Evolutionary conservation across 2,329 filamentous ascomycete species (phyloP), one percentile per base, ranked within the genome.

Genomic region (Fonsecaea pedrosoi): DNA sequence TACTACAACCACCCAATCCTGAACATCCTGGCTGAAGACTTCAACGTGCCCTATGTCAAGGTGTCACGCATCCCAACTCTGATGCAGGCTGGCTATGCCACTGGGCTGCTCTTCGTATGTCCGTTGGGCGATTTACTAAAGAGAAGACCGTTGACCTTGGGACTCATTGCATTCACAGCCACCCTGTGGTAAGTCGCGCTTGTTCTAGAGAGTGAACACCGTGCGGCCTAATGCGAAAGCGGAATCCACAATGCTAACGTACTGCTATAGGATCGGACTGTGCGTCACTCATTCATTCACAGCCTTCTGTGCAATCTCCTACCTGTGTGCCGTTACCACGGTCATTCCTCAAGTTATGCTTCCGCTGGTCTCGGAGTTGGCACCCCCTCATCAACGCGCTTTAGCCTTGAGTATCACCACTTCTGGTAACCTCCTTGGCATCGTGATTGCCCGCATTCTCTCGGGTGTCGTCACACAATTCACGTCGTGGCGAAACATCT

Each of bases 311-410:
- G 87, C 83, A 1, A 81, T 94, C 18, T 92, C 89, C 4, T 94
- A 91, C 78, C 79, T 94, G 62, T 87, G 87, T 10, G 88, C 89
- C n/a, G 79, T 90, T n/a, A 89, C 90, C 1, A 95, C 91, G 0
- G 91, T 94, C 1, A 94, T 92, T 2, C 92, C 91, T 12, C 88
- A 90, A 77, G 80, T 90, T 62, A 92, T 95, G 90, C 87, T 95
- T 15, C 92, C 92, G 0, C 82, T 95, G 0, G 90, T 94, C 0
- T 90, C 91, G 1, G 91, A 94, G 73, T 87, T 94, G 18, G 91
- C 92, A 0, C 90, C 91, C 0, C 82, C 86, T 0, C 80, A 88
- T 50, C 85, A 89, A 34, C 87, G 90, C 12, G 90, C 90, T 0
- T 86, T 87, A 32, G 87, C 89, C 12, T 82, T 94, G 4, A 89